These are phyloP conservation scores for Paraphaeosphaeria sporulosa DNA, from an alignment of 2,329 filamentous ascomycete species.

Conservation along the genomic window DNA sequence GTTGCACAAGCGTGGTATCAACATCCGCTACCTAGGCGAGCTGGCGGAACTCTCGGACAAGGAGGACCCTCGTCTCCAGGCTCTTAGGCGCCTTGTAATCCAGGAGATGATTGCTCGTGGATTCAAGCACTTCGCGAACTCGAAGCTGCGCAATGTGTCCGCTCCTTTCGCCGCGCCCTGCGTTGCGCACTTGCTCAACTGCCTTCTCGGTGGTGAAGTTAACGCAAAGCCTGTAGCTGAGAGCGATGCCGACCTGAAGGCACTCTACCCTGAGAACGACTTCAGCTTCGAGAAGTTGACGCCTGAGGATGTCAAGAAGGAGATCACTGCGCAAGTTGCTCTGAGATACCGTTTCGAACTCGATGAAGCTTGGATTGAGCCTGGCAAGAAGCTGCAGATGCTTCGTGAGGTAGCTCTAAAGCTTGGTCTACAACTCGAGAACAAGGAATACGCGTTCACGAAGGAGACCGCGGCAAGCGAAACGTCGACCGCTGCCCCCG, in stretches of 20 bases:
- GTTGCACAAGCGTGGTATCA: conserved; percentile 96
- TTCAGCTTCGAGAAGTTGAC: conserved; percentile 82
- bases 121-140: conserved; percentile 90
- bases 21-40: conserved; percentile 92
- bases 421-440: conserved; percentile 85
- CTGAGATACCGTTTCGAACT: conserved; percentile 81
- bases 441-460: conserved; percentile 77
- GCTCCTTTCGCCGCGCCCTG: conserved; percentile 81
- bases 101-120: conserved; percentile 96
- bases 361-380: conserved; percentile 70
- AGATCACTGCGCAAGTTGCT: conserved; percentile 74
- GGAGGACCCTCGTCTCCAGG: conserved; percentile 73
- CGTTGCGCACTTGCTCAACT: conserved; percentile 90
- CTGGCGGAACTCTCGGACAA: conserved; percentile 71
- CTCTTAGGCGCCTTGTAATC: conserved; percentile 76
- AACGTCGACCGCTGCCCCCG: conserved; percentile 25
- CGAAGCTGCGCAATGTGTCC: conserved; percentile 80
- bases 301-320: conserved; percentile 72
- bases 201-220: conserved; percentile 78
- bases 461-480: conserved; percentile 40
- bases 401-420: conserved; percentile 89
- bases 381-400: conserved; percentile 79
- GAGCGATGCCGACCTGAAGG: conserved; percentile 75
- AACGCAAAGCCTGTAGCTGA: conserved; percentile 82
- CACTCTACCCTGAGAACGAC: conserved; percentile 82